Evolutionary conservation across 768 basidiomycete genomes (phyloP).

Genomic region (Lactarius sanguifluus): DNA sequence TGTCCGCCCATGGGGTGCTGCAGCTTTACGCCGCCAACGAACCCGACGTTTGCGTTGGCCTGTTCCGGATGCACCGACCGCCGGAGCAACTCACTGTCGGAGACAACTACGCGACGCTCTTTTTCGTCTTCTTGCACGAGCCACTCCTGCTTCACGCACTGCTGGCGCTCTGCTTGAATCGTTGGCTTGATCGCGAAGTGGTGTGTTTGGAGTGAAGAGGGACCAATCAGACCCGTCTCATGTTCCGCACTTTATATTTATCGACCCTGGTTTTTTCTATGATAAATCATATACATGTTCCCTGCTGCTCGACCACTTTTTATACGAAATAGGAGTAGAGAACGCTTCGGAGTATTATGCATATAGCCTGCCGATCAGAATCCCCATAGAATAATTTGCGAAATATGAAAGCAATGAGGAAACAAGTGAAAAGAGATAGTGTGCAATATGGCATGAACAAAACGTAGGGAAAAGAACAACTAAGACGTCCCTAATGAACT

Average conservation of each 20-base stretch:
- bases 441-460: slow-evolving; percentile 6
- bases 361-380: slow-evolving; percentile 18
- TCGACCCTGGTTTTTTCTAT: not conserved
- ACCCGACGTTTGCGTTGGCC: slow-evolving; percentile 46
- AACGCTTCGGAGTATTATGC: slow-evolving; percentile 17
- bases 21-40: slow-evolving; percentile 19
- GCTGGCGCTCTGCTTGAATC: slow-evolving; percentile 66
- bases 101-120: slow-evolving; percentile 59
- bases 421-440: slow-evolving; percentile 17
- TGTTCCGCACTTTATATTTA: not conserved
- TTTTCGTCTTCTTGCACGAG: slow-evolving; percentile 63
- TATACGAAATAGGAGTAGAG: slow-evolving; percentile 26
- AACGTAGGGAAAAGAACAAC: slow-evolving; percentile 31
- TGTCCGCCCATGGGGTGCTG: too few species aligned
- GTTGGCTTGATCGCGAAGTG: slow-evolving; percentile 63
- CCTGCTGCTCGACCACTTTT: slow-evolving; percentile 14
- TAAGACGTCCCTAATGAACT: slow-evolving; percentile 37
- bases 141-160: slow-evolving; percentile 61
- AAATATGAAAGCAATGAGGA: slow-evolving; percentile 14
- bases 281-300: slow-evolving; percentile 6
- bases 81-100: slow-evolving; percentile 59
- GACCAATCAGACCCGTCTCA: not conserved
- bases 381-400: slow-evolving; percentile 11
- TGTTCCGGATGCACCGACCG: slow-evolving; percentile 48
- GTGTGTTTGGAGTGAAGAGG: slow-evolving; percentile 42